phyloP scores from a whole-genome alignment of 805 yeast genomes.

The Kodamaea jinghongensis region DNA sequence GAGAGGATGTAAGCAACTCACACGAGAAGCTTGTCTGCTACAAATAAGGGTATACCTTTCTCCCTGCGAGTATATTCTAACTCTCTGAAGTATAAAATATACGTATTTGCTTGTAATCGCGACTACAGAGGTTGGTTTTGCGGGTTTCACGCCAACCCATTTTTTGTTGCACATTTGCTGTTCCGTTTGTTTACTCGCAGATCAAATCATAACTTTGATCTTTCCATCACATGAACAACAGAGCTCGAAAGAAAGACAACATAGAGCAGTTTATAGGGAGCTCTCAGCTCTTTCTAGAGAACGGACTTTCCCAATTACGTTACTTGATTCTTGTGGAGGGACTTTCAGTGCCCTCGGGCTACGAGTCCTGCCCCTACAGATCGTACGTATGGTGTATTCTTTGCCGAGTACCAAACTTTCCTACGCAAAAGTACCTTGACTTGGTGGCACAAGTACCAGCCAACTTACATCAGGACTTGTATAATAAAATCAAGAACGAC shows the following conservation, averaged over 20 bases:
- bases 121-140: too few species aligned
- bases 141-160: too few species aligned
- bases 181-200: too few species aligned
- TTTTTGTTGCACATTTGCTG: too few species aligned
- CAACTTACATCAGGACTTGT: conserved; percentile 44
- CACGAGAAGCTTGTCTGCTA: too few species aligned
- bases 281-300: conserved; percentile 44
- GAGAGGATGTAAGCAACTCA: too few species aligned
- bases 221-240: conserved; percentile 6
- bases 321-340: conserved; percentile 40
- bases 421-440: conserved; percentile 53
- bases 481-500: conserved; percentile 75
- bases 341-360: conserved; percentile 38
- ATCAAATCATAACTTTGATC: too few species aligned
- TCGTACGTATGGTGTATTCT: conserved; percentile 80
- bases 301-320: conserved; percentile 53
- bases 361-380: conserved; percentile 63
- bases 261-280: conserved; percentile 49
- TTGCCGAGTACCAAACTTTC: conserved; percentile 57
- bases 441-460: conserved; percentile 50
- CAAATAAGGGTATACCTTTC: too few species aligned
- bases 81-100: too few species aligned
- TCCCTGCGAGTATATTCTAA: too few species aligned
- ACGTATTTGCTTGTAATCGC: too few species aligned
- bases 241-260: conserved; percentile 49